Percentiles rank a stretch among this genome's conserved stretches.
Evolutionary conservation across 2,329 filamentous ascomycete species (phyloP).

Genomic region (Thelonectria discophora): DNA sequence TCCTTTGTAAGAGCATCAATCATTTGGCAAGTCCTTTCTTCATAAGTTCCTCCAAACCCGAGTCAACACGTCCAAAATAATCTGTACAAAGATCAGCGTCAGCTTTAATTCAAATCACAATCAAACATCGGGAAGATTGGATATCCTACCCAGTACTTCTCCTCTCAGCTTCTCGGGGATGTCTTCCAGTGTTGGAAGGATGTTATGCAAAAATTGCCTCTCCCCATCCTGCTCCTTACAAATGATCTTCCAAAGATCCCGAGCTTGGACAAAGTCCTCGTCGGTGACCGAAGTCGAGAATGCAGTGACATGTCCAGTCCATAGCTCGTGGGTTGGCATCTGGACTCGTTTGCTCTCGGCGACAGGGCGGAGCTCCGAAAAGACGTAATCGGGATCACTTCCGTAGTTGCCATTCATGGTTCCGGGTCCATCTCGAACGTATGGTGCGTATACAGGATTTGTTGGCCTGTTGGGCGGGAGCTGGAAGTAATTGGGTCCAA

Average conservation of each 20-base stretch:
- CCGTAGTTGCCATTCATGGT: conserved; percentile 42
- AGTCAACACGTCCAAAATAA: background rate
- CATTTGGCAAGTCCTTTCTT: background rate
- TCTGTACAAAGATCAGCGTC: background rate
- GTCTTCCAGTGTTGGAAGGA: conserved; percentile 30
- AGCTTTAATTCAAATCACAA: background rate
- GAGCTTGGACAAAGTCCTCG: conserved; percentile 38
- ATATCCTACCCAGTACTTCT: conserved; percentile 14
- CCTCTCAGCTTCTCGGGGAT: conserved; percentile 27
- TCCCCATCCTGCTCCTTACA: conserved; percentile 28
- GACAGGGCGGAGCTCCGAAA: conserved; percentile 50
- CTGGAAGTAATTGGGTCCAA: conserved; percentile 63
- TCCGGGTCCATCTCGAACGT: conserved; percentile 37
- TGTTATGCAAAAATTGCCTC: conserved; percentile 36
- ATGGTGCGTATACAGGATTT: conserved; percentile 38
- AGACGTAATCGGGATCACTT: conserved; percentile 40
- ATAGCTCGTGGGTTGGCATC: conserved; percentile 37
- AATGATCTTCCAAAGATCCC: conserved; percentile 37
- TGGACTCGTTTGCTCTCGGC: conserved; percentile 45
- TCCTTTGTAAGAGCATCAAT: background rate
- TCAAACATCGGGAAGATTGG: background rate
- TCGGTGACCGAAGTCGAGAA: conserved; percentile 28
- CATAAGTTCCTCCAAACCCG: background rate
- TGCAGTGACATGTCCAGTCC: conserved; percentile 29
- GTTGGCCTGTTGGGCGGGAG: conserved; percentile 48